Evolutionary conservation across 768 basidiomycete species (phyloP).

Genomic region (Leccinum subgranulosum): DNA sequence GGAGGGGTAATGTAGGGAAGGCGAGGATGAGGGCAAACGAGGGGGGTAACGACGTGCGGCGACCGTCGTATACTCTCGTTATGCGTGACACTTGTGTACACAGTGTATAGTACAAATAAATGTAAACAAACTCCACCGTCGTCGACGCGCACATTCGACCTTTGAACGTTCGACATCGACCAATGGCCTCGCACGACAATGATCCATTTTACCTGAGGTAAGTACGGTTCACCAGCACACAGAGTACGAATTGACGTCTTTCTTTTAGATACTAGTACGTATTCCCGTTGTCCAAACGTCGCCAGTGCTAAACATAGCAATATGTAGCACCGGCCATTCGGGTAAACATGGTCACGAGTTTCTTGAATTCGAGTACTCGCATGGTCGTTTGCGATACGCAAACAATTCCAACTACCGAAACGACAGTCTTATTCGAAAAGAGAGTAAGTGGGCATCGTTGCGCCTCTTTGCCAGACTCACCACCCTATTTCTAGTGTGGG

Average conservation of each 20-base stretch:
- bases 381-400: constrained; percentile 94
- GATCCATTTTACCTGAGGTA: constrained; percentile 84
- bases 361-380: constrained; percentile 96
- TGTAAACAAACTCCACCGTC: too few species aligned
- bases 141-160: neutral
- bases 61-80: too few species aligned
- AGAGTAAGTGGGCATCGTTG: constrained; percentile 62
- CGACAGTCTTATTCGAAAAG: constrained; percentile 96
- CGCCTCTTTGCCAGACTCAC: neutral
- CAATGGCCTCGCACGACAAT: constrained; percentile 43
- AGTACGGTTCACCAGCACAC: constrained; percentile 7
- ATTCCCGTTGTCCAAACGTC: neutral
- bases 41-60: too few species aligned
- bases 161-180: constrained; percentile 2
- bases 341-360: constrained; percentile 98
- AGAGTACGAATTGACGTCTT: constrained; percentile 13
- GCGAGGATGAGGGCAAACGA: too few species aligned
- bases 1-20: too few species aligned
- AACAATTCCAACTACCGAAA: constrained; percentile 99
- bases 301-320: too few species aligned
- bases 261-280: constrained; percentile 51
- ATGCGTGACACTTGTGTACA: too few species aligned
- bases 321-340: constrained; percentile 78
- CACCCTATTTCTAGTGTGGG: constrained; percentile 67
- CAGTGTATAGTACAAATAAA: neutral